These are phyloP conservation scores for Coemansia sp. DNA, from an alignment of 192 early-diverging fungal genomes.

Conservation along the genomic window DNA sequence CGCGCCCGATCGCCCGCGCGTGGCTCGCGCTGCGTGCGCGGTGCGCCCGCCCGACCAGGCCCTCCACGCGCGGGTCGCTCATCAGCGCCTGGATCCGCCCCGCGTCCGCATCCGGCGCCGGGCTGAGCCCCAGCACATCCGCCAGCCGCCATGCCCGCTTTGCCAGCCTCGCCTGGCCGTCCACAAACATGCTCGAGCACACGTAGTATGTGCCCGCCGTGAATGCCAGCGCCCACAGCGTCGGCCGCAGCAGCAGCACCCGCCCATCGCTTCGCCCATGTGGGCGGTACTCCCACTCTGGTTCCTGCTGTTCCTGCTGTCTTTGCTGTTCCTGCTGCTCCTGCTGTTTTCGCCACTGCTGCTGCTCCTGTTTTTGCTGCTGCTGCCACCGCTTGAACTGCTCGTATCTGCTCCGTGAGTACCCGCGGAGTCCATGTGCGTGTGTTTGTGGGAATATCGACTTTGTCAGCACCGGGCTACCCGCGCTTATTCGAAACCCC, in stretches of 20 bases:
- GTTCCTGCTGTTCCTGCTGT: not conserved
- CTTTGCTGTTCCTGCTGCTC: not conserved
- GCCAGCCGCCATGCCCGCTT: not conserved
- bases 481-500: not conserved
- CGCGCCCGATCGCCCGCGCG: slow-evolving; percentile 15
- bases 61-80: slow-evolving; percentile 18
- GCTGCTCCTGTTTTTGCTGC: not conserved
- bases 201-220: slow-evolving; percentile 24
- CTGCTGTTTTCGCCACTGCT: not conserved
- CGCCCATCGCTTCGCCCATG: slow-evolving; percentile 4
- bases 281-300: slow-evolving; percentile 10
- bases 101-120: not conserved
- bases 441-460: not conserved
- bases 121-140: not conserved
- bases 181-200: slow-evolving; percentile 15
- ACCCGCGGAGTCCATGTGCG: not conserved
- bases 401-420: slow-evolving; percentile 14
- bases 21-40: slow-evolving; percentile 11
- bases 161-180: slow-evolving; percentile 3
- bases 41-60: slow-evolving; percentile 26
- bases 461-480: not conserved
- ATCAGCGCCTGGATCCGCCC: slow-evolving; percentile 20
- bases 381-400: slow-evolving; percentile 1
- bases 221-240: slow-evolving; percentile 35
- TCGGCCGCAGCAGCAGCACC: slow-evolving; percentile 21